Percentiles rank a stretch among this genome's conserved stretches.
These are phyloP conservation scores for Chlorella ohadii DNA, from an alignment of 139 green algal genomes.

Conservation along the genomic window DNA sequence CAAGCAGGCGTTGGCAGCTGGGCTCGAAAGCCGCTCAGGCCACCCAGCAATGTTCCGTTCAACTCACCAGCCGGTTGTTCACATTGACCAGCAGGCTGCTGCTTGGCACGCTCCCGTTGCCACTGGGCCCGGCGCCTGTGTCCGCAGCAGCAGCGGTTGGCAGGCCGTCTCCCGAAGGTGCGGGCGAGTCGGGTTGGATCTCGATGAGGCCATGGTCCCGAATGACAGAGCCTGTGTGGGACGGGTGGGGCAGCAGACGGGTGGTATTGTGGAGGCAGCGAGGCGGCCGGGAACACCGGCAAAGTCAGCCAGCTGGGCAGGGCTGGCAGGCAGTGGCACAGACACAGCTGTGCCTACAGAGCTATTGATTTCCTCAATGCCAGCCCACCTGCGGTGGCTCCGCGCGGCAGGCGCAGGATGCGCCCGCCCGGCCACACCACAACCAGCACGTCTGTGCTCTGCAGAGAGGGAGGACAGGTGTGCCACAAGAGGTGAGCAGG, in stretches of 20 bases:
- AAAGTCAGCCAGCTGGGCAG: too few relatives aligned
- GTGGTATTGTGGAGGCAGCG: background rate
- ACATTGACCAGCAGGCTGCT: slow-evolving; percentile 78
- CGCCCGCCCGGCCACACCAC: slow-evolving; percentile 56
- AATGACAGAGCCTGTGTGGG: slow-evolving; percentile 2
- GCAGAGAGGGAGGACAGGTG: background rate
- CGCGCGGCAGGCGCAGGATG: slow-evolving; percentile 73
- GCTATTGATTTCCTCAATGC: too few relatives aligned
- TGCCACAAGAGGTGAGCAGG: too few relatives aligned
- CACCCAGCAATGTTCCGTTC: too few relatives aligned
- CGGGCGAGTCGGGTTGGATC: background rate
- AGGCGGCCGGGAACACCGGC: too few relatives aligned
- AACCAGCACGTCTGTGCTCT: slow-evolving; percentile 49
- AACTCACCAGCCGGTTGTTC: slow-evolving; percentile 80
- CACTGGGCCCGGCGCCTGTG: background rate
- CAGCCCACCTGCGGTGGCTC: slow-evolving; percentile 74
- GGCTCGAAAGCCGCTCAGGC: too few relatives aligned
- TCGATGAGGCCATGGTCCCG: slow-evolving; percentile 13
- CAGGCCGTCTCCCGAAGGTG: background rate
- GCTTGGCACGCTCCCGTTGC: background rate
- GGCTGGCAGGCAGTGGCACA: too few relatives aligned
- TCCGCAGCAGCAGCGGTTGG: background rate
- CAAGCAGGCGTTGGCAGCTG: too few relatives aligned
- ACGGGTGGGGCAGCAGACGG: background rate
- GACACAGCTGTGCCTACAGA: too few relatives aligned